Evolutionary conservation across 768 basidiomycete genomes (phyloP).

Genomic region (Lentinula boryana): DNA sequence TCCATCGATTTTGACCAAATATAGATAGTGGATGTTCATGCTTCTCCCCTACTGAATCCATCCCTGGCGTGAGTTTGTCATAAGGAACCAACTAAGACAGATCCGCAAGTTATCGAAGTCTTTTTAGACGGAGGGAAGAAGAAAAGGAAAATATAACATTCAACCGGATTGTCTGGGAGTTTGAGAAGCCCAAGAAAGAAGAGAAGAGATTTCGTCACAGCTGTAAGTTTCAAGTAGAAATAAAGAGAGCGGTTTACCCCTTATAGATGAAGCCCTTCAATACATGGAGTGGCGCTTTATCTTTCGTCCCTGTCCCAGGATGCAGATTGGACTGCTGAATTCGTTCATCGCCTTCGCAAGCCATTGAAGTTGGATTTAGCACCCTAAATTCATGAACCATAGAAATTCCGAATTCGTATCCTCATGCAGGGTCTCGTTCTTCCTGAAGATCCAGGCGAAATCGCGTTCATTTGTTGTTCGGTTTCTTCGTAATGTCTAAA

Average conservation of each 20-base stretch:
- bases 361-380: neutral
- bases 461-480: neutral
- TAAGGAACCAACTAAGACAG: constrained; percentile 5
- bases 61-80: neutral
- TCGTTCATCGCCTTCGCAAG: neutral
- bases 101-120: constrained; percentile 3
- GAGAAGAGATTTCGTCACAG: neutral
- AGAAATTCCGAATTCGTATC: neutral
- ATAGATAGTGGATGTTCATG: constrained; percentile 4
- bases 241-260: neutral
- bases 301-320: neutral
- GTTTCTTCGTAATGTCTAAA: neutral
- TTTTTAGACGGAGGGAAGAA: neutral
- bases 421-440: neutral
- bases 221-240: neutral
- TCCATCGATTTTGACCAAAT: constrained; percentile 4
- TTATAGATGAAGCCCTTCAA: neutral
- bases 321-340: neutral
- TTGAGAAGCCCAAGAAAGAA: neutral
- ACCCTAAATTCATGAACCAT: neutral
- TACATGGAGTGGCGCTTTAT: neutral
- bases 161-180: neutral
- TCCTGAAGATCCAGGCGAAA: neutral
- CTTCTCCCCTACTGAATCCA: neutral
- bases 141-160: neutral